Evolutionary conservation across 1,139 yeast genomes (phyloP), one percentile per base, ranked within the genome.

Genomic region (Diutina mesorugosa): DNA sequence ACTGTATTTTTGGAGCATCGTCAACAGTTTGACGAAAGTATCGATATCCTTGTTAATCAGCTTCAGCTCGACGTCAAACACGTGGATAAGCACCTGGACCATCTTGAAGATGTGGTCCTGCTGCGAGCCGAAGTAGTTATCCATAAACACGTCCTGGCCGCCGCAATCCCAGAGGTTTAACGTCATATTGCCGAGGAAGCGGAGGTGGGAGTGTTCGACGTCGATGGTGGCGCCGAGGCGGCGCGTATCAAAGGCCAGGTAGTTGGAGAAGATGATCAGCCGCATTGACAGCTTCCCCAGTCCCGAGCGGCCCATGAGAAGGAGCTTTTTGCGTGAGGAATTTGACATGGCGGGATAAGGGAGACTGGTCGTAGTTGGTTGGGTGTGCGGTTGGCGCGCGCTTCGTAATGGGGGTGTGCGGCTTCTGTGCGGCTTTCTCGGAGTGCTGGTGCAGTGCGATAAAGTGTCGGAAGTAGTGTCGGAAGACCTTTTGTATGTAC

Each of bases 271-370:
- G 63, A 93, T 93, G 61, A 93, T 93, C 55, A 96, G 89, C 64
- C 99, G 77, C 99, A 93, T 93, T 10, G 97, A 90, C 6, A 97
- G 89, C 69, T 93, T 93, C 2, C 99, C 99, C 8, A 97, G 89
- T 55, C 99, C 98, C 29, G 96, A 86, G 55, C 98, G 87, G 72
- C 99, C 99, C 93, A 77, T 77, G 55, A 77, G 65, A 56, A 77
- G 70, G 55, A 77, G 70, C 65, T 77, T 77, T 67, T 76, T 76
- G 7, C 62, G 56, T 8, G 61, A 59, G 5, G 61, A 59, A 53
- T 58, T 61, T 26, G 62, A 59, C 62, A 60, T 59, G 29, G 45
- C 10, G 47, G 5, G 21, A 9, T n/a, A 16, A 45, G 26, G 47
- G 18, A 7, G 8, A 45, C 18, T 10, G 10, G 47, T 10, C 1